Evolutionary conservation across 2,329 filamentous ascomycete species (phyloP), one percentile per base, ranked within the genome.

Genomic region (Graphiopsis chlorocephala): DNA sequence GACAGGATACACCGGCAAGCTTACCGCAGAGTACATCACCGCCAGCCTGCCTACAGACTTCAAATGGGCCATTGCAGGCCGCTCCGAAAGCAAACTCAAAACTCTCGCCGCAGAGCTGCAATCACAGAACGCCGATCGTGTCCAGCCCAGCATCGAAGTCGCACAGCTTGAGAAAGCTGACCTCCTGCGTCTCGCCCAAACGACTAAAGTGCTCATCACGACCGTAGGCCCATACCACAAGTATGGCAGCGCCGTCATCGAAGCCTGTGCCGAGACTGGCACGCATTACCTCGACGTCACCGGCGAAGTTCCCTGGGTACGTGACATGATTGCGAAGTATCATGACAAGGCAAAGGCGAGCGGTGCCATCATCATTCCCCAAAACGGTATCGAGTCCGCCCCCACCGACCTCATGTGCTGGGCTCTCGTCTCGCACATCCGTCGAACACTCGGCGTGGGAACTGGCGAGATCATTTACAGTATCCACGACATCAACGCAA

Each of bases 21-120:
- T 90, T 70, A 88, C 88, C 2, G 88, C 89, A 29, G 88, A 96
- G 75, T 87, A 95, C 77, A 89, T 97, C 72, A 83, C 87, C 61
- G 83, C 83, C 15, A 80, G 86, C 68, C 81, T 92, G 0, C 90
- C 93, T 0, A 91, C 90, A 20, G 86, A 92, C 74, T 77, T 96
- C 67, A 92, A 87, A 80, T 97, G 93, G 93, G 93, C 92, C 15
- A 82, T 97, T 63, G 91, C 92, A 53, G 93, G 93, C 31, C 90
- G 93, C 28, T 93, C 91, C n/a, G 80, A 84, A 57, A 80, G 83
- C 57, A 97, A 97, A 77, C 84, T 98, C 4, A 84, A 90, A 69
- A 78, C 80, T 47, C 78, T 97, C 12, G 86, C 88, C 8, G 81
- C 87, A 61, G 86, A 91, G 63, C 84, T 93, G 74, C 87, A 87